Evolutionary conservation across 1,284 basidiomycete species (phyloP), one percentile per base, ranked within the genome.

Genomic region (Cutaneotrichosporon sp.): DNA sequence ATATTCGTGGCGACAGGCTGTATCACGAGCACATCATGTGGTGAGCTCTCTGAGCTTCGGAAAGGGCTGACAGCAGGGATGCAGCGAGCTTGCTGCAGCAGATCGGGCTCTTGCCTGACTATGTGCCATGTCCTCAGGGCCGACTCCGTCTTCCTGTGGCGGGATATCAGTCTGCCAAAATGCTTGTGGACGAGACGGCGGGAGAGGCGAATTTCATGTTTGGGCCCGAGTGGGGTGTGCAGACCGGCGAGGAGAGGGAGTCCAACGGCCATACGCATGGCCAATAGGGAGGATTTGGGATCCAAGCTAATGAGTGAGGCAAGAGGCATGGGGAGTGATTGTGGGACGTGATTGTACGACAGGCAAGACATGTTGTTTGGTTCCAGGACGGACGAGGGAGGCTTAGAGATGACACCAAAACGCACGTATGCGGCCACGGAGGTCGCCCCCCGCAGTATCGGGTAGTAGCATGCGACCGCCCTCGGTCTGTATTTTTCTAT

Each of bases 1-100:
- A 80, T 55, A 74, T 82, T 41, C 75, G 81, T 33, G 81, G 81
- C 2, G 81, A 83, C 60, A 69, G 81, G 56, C 62, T 81, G 32
- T 78, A 77, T 37, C 80, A 81, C 60, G 79, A 81, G 76, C 79
- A 67, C 53, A 79, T 71, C 9, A 57, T 64, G 54, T 73, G 71
- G 70, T 62, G 46, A 54, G 61, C 74, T 7, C 2, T 17, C 47
- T 25, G 16, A 26, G n/a, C n/a, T n/a, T n/a, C n/a, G n/a, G 4
- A 17, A n/a, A 11, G 11, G 19, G 35, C 46, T 39, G 19, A 35
- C 26, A n/a, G 16, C 46, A 64, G 62, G 62, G 63, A 65, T 48
- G 59, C 63, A 39, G 63, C 61, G 1, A 57, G 51, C 7, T 61
- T 58, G 5, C 58, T 61, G 31, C 53, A 55, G 38, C 63, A 65